Evolutionary conservation across 257 asterid genomes (phyloP), one percentile per base, ranked within the genome.

Genomic region (Plantago elongata): DNA sequence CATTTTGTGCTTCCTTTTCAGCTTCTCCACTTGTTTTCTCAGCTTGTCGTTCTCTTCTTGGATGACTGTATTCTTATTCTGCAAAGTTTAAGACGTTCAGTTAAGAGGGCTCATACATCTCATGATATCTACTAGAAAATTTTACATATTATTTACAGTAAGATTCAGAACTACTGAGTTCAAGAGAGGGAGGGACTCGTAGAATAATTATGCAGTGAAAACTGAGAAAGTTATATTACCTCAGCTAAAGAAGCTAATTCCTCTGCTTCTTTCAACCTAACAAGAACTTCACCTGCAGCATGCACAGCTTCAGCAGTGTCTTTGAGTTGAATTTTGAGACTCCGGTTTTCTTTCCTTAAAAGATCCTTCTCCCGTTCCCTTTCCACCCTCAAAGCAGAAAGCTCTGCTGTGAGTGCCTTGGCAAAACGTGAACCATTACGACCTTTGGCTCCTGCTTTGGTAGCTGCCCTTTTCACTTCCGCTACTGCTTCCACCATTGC

Each of bases 291-390:
- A 9, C 99, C 97, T 1, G 99, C 99, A 13, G 99, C 96, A 51
- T 93, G 97, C 64, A 93, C 95, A 11, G 99, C 97, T 79, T 89
- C 99, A 16, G 96, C 96, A 44, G 97, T 89, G 79, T 93, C 99
- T 72, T 86, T 83, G 37, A 93, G 95, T 65, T 89, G 99, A 46
- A 76, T 59, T 69, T 75, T 89, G 4, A 89, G 76, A 49, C 90
- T 83, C 42, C 64, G 75, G 51, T 93, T 93, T 72, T 93, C 97
- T 78, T 82, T 93, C 74, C 65, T 89, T 51, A 93, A 72, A 13
- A 81, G 30, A 62, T 83, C 96, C 69, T 84, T 82, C 63, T 93
- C 99, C 60, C 79, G 77, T 66, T 93, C 95, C 64, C 91, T 85
- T 68, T 93, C 92, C 49, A 84, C 86, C 60, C 99, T 79, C 78